Conservation (phyloP, 164 flowering plant species). For the Chimonanthus salicifolius region DNA sequence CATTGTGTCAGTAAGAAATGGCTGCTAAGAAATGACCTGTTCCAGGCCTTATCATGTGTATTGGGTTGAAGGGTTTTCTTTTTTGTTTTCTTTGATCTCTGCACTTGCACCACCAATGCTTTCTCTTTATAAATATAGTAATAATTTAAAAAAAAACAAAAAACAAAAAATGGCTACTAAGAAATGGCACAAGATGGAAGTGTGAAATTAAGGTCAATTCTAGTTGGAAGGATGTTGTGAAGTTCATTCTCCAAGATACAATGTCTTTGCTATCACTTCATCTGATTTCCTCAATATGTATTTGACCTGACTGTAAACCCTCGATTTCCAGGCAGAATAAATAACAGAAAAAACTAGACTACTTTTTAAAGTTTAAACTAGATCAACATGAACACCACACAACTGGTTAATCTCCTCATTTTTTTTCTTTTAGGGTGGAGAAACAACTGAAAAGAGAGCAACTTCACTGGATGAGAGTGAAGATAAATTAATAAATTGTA, state of each 20-base stretch:
- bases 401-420: neutral
- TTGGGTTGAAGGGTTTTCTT: neutral
- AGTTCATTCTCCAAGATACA: conserved; percentile 1
- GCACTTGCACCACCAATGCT: too few species aligned
- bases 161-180: too few species aligned
- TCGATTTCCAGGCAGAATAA: neutral
- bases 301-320: neutral
- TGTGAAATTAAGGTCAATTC: neutral
- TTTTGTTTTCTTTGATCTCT: too few species aligned
- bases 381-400: neutral
- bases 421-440: neutral
- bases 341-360: neutral
- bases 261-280: neutral
- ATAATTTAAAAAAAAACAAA: too few species aligned
- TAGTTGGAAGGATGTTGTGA: neutral
- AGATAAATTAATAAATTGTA: neutral
- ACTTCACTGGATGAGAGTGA: neutral
- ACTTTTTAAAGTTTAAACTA: neutral
- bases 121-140: too few species aligned
- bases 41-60: neutral
- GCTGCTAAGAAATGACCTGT: too few species aligned
- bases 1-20: neutral
- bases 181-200: neutral
- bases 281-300: neutral
- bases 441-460: neutral